Evolutionary conservation across 176 grass and related monocot genomes (phyloP).

Genomic region (Pharus latifolius): DNA sequence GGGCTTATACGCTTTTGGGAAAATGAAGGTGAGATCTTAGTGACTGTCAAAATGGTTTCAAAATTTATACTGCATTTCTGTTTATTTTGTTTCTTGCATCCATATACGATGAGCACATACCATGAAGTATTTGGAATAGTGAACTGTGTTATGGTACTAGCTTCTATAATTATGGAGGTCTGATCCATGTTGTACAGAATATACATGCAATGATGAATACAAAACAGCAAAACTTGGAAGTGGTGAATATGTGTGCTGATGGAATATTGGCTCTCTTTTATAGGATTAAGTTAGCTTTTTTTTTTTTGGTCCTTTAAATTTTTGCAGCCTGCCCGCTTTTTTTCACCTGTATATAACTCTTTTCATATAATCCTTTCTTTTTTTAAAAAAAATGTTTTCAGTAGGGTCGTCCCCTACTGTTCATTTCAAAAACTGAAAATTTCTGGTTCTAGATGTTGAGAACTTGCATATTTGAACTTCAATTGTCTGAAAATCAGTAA

Average conservation of each 20-base stretch:
- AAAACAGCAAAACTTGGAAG: not conserved
- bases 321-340: no score
- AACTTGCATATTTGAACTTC: not conserved
- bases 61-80: not conserved
- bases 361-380: no score
- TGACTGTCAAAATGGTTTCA: constrained; percentile 4
- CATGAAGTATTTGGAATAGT: not conserved
- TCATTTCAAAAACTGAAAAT: no score
- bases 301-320: no score
- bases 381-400: no score
- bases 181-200: not conserved
- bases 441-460: no score
- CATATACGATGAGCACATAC: not conserved
- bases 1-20: constrained; percentile 98
- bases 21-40: constrained; percentile 78
- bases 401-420: no score
- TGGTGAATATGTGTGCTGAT: no score
- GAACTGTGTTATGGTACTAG: not conserved
- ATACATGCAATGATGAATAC: not conserved
- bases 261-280: not conserved
- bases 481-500: not conserved
- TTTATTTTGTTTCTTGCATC: constrained; percentile 6
- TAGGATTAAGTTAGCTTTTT: not conserved
- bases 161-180: not conserved
- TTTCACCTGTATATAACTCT: no score